Evolutionary conservation across 1,284 basidiomycete genomes (phyloP).

Genomic region (Naganishia albida): DNA sequence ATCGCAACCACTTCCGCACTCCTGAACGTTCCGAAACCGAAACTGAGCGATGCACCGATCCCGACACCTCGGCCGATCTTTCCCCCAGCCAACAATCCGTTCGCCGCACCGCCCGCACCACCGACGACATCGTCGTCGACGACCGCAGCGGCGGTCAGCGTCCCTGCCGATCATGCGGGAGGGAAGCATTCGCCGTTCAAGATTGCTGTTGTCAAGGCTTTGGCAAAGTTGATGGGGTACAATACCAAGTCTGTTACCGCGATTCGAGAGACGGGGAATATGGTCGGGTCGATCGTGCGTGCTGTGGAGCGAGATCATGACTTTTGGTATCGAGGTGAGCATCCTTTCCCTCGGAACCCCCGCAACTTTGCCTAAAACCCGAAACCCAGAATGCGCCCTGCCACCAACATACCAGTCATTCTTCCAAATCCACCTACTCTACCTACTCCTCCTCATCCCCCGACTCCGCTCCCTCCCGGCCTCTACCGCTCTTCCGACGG

Average conservation of each 20-base stretch:
- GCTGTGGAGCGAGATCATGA: slow-evolving; percentile 54
- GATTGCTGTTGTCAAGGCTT: slow-evolving; percentile 42
- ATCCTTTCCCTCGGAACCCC: too few species aligned
- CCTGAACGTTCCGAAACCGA: slow-evolving; percentile 7
- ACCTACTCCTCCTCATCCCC: slow-evolving; percentile 86
- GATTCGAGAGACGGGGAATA: slow-evolving; percentile 59
- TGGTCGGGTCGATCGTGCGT: slow-evolving; percentile 59
- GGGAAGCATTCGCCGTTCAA: slow-evolving; percentile 44
- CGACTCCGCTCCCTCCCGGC: slow-evolving; percentile 82
- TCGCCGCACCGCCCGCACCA: slow-evolving; percentile 24
- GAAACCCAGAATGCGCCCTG: slow-evolving; percentile 74
- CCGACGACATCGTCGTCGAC: slow-evolving; percentile 2
- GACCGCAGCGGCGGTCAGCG: neutral
- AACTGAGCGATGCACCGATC: slow-evolving; percentile 25
- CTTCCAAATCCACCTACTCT: slow-evolving; percentile 93
- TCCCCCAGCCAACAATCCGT: slow-evolving; percentile 31
- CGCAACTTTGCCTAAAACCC: neutral
- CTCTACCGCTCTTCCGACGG: slow-evolving; percentile 35
- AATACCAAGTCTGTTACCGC: slow-evolving; percentile 57
- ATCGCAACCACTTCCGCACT: slow-evolving; percentile 2
- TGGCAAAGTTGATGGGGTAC: slow-evolving; percentile 60
- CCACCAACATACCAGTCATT: slow-evolving; percentile 96
- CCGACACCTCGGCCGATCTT: slow-evolving; percentile 30
- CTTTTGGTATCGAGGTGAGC: slow-evolving; percentile 56
- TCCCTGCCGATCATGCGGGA: neutral